Evolutionary conservation across 495 filamentous ascomycete genomes (phyloP), one percentile per base, ranked within the genome.

Genomic region (Lindgomyces ingoldianus): DNA sequence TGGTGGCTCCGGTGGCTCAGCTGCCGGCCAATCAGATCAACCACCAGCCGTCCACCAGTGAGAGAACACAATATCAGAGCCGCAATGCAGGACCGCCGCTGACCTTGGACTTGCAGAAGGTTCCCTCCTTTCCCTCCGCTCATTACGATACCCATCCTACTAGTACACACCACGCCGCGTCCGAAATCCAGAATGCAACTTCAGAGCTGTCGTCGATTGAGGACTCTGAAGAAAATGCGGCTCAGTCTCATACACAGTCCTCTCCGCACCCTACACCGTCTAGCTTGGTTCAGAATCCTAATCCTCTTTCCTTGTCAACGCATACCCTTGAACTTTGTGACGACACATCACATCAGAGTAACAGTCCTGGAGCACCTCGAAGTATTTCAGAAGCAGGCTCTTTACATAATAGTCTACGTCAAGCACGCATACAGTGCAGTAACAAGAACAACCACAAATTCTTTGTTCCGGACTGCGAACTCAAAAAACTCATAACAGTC

Each of bases 381-480:
- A 29, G 22, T 14, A 29, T 8, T 36, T 55, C 51, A 30, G 51
- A 11, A 57, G 8, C 18, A 10, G 10, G 24, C 54, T 42, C 54
- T 19, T 26, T 41, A 3, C 19, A 45, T 8, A 14, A 57, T 22
- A 11, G 19, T 29, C 27, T 57, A 41, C 36, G 54, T 12, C 21
- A 50, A 27, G 47, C 47, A 12, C 47, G 47, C 25, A 27, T 50
- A 27, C 8, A 24, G 16, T 50, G 47, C 27, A 4, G 19, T 50
- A 22, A 24, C 14, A 50, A 50, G 47, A 2, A 21, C 54, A 42
- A 45, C 26, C 39, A 44, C 19, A 45, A 57, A 14, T 57, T 57
- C 19, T 57, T 57, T 26, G 39, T 57, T 24, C 54, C 54, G 19
- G 29, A 57, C n/a, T 57, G 54, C 36, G 10, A 19, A 39, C 54